Percentiles rank a stretch among this genome's conserved stretches.
phyloP scores from a whole-genome alignment of 495 filamentous ascomycete genomes.

The Amorphotheca resinae region DNA sequence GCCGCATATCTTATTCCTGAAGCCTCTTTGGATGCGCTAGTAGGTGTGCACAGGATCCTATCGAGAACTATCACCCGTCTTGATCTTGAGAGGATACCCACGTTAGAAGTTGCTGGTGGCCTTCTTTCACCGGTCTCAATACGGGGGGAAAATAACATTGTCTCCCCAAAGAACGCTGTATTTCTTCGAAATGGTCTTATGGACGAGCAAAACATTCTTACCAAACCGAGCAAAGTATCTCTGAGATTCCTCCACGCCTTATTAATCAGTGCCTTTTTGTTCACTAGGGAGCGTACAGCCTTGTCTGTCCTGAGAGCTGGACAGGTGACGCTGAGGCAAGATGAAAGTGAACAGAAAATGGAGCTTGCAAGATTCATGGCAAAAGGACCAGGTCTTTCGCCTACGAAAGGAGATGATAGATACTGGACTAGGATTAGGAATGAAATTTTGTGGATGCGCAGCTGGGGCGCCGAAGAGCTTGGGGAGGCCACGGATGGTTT shows the following conservation, averaged over 20 bases:
- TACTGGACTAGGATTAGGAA: conserved; percentile 55
- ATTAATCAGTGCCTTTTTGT: conserved; percentile 52
- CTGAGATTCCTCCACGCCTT: conserved; percentile 53
- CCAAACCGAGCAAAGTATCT: conserved; percentile 46
- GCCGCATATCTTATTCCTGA: conserved; percentile 57
- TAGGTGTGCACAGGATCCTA: conserved; percentile 50
- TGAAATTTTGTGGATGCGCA: conserved; percentile 68
- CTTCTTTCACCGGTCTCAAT: conserved; percentile 30
- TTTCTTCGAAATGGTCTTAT: conserved; percentile 46
- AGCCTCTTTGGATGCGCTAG: conserved; percentile 43
- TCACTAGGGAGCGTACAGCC: conserved; percentile 46
- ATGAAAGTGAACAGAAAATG: conserved; percentile 51
- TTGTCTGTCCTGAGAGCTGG: conserved; percentile 47
- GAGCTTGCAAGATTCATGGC: conserved; percentile 53
- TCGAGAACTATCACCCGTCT: conserved; percentile 46
- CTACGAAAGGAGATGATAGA: conserved; percentile 43
- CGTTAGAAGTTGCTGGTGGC: conserved; percentile 30
- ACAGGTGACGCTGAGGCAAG: conserved; percentile 43
- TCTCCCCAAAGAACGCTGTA: conserved; percentile 27
- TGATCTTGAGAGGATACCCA: conserved; percentile 39
- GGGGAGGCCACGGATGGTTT: conserved; percentile 15
- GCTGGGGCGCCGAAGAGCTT: conserved; percentile 51
- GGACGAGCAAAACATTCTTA: conserved; percentile 49
- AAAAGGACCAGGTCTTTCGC: conserved; percentile 26
- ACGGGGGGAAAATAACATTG: conserved; percentile 21